These are phyloP conservation scores for Leccinum griseonigrum DNA, from an alignment of 1,284 basidiomycete genomes.

Conservation along the genomic window DNA sequence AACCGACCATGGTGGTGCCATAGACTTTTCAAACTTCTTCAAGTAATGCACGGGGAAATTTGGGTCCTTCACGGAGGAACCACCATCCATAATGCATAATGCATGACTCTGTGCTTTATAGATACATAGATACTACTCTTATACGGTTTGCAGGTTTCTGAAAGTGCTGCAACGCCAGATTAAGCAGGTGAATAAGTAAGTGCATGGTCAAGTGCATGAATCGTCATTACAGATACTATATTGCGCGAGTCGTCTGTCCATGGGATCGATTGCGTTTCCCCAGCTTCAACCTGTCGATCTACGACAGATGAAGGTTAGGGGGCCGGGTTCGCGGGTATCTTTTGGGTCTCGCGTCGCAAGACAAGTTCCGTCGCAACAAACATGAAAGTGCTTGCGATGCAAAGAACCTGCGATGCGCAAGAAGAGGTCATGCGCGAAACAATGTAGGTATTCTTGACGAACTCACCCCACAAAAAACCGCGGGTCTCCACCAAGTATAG, in stretches of 20 bases:
- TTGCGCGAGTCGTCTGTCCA: neutral
- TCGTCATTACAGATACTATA: neutral
- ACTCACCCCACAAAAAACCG: constrained; percentile 29
- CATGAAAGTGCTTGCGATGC: constrained; percentile 8
- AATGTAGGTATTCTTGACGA: neutral
- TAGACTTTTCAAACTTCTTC: no score
- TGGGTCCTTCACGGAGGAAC: no score
- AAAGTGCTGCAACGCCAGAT: neutral
- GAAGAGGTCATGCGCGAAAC: constrained; percentile 5
- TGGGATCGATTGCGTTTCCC: neutral
- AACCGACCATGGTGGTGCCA: no score
- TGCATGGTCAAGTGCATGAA: neutral
- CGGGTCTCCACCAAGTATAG: constrained; percentile 27
- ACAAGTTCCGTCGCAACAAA: constrained; percentile 10
- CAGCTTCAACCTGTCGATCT: neutral
- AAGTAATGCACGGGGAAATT: no score
- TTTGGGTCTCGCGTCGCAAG: neutral
- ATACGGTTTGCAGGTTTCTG: neutral
- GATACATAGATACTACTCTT: neutral
- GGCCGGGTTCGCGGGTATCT: neutral
- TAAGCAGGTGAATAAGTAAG: neutral
- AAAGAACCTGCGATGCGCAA: constrained; percentile 10
- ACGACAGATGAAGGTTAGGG: neutral
- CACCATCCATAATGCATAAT: no score
- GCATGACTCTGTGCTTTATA: neutral